Evolutionary conservation across 2,329 filamentous ascomycete genomes (phyloP), one percentile per base, ranked within the genome.

Genomic region (Talaromyces piceae): DNA sequence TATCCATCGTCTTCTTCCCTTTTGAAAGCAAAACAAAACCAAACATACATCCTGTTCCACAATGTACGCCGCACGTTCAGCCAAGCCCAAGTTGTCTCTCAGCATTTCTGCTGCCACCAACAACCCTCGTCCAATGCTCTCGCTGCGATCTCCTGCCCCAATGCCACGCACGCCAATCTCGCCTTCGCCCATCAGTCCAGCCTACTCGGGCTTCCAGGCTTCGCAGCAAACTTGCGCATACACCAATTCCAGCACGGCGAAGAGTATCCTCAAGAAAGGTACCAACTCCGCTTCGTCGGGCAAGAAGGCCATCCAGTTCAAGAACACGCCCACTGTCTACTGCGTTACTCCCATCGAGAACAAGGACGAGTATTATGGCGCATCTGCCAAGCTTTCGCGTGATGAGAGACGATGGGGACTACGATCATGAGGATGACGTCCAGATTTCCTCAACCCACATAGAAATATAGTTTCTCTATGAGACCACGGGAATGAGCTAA

Each of bases 301-400:
- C 20, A 57, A 61, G 27, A 73, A 73, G 55, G 66, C 65, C 43
- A 69, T 75, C 44, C 67, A 73, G 45, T 76, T 76, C 58, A 59
- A 64, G 33, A 67, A 65, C 31, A 69, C 70, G 5, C 73, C 73
- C 3, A 70, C 66, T 20, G 67, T 77, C 22, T 65, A 75, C 59
- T 72, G 69, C 51, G 68, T 77, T 45, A 75, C 72, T 2, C 73
- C 73, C 0, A 75, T 77, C 54, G 73, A 75, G 57, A 70, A 72
- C 16, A 65, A 67, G 4, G 70, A 74, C 16, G 74, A 75, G 47
- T 76, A 75, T 55, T 75, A 76, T 47, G 73, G 73, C 44, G 65
- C 60, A n/a, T 69, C 74, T 55, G 65, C 59, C 37, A 75, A 73
- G 61, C 65, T 75, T 61, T 67, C 67, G 30, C 65, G 63, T 47